A percentile compares a stretch with the other conserved stretches of the same genome.
Evolutionary conservation across 306 rosid genomes (phyloP).

Genomic region (Hippophae tibetana): DNA sequence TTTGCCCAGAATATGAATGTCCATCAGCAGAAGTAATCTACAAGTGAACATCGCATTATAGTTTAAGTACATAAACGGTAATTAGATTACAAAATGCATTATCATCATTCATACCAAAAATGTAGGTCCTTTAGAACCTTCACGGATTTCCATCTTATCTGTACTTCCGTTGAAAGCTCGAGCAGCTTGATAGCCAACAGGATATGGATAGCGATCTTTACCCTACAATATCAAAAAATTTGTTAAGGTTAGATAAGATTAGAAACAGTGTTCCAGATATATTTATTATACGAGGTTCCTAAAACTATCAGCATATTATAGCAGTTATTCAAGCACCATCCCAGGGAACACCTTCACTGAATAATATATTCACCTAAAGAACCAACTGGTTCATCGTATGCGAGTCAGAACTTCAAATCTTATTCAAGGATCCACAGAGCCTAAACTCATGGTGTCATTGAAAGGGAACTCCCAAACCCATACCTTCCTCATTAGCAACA

Average conservation of each 20-base stretch:
- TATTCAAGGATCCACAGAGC: too few species aligned
- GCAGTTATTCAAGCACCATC: too few species aligned
- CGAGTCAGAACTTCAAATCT: too few species aligned
- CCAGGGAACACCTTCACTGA: too few species aligned
- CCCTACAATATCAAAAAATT: slow-evolving; percentile 40
- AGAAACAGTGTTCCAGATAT: not conserved
- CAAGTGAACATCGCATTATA: slow-evolving; percentile 12
- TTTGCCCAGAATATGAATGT: slow-evolving; percentile 58
- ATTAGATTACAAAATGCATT: not conserved
- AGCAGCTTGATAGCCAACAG: slow-evolving; percentile 59
- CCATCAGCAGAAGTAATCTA: slow-evolving; percentile 71
- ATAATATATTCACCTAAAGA: too few species aligned
- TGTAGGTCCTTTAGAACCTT: slow-evolving; percentile 72
- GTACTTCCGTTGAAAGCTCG: slow-evolving; percentile 56
- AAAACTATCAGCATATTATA: too few species aligned
- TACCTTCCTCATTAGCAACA: too few species aligned
- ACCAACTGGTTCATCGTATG: too few species aligned
- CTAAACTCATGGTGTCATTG: too few species aligned
- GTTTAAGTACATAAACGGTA: slow-evolving; percentile 13
- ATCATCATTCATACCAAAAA: slow-evolving; percentile 48
- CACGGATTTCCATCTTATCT: slow-evolving; percentile 67
- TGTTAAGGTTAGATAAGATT: not conserved
- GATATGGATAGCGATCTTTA: slow-evolving; percentile 90
- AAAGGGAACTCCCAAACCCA: too few species aligned
- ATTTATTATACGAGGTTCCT: too few species aligned